Percentiles rank a stretch among this genome's conserved stretches.
phyloP scores from a whole-genome alignment of 2,329 filamentous ascomycete species.

The Amauroascus verrucosus region DNA sequence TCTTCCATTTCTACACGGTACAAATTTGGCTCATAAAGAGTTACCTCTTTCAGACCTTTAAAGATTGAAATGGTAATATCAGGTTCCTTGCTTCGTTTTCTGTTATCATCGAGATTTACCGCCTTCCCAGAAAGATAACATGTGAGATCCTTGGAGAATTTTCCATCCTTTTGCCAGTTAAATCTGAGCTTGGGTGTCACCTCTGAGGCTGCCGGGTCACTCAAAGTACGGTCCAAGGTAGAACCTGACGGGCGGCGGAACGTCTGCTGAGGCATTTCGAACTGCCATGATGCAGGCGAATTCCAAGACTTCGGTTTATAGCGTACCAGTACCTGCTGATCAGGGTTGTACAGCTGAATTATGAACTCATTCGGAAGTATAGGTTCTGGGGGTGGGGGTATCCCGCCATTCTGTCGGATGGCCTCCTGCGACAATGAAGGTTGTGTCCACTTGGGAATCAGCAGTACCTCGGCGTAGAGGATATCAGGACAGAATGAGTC shows the following conservation, averaged over 20 bases:
- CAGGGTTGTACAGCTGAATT: slow-evolving; percentile 89
- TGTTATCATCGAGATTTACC: slow-evolving; percentile 50
- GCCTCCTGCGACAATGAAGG: slow-evolving; percentile 73
- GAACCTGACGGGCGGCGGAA: slow-evolving; percentile 74
- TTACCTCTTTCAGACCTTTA: slow-evolving; percentile 63
- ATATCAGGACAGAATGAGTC: slow-evolving; percentile 73
- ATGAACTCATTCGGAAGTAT: slow-evolving; percentile 66
- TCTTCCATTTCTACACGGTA: slow-evolving; percentile 87
- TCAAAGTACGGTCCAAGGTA: slow-evolving; percentile 62
- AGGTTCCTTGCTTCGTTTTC: slow-evolving; percentile 74
- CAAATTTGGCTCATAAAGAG: slow-evolving; percentile 88
- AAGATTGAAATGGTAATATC: slow-evolving; percentile 93
- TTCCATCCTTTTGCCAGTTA: slow-evolving; percentile 79
- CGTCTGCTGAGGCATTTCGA: slow-evolving; percentile 76
- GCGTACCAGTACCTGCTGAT: slow-evolving; percentile 65
- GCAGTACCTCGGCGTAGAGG: slow-evolving; percentile 75
- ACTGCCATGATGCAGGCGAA: slow-evolving; percentile 73
- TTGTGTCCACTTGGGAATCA: slow-evolving; percentile 76
- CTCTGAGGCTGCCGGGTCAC: slow-evolving; percentile 47
- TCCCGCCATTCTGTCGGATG: slow-evolving; percentile 57
- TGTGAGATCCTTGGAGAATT: slow-evolving; percentile 75
- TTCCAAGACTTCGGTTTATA: slow-evolving; percentile 66
- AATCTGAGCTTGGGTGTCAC: slow-evolving; percentile 67
- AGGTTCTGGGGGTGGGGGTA: slow-evolving; percentile 56
- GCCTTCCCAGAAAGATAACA: slow-evolving; percentile 77